Evolutionary conservation across 1,139 yeast species (phyloP).

Genomic region (Torulaspora pretoriensis): DNA sequence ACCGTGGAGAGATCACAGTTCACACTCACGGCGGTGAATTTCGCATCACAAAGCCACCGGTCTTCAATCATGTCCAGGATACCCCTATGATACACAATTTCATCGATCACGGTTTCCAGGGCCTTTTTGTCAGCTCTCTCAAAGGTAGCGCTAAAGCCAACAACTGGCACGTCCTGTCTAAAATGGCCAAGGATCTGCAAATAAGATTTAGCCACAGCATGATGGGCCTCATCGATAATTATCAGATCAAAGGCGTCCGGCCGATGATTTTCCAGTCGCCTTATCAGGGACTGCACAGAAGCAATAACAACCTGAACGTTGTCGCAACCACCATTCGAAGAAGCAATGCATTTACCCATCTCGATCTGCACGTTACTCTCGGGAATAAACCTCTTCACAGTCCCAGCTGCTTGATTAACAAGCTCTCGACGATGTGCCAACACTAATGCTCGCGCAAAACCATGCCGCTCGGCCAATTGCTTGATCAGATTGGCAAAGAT

Average conservation of each 20-base stretch:
- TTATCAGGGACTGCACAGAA: conserved; percentile 63
- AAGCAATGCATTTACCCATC: conserved; percentile 52
- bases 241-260: conserved; percentile 58
- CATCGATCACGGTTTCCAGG: conserved; percentile 60
- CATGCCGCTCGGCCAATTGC: conserved; percentile 37
- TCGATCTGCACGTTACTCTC: conserved; percentile 59
- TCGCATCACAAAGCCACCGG: conserved; percentile 67
- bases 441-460: conserved; percentile 45
- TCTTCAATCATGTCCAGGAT: conserved; percentile 64
- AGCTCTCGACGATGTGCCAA: conserved; percentile 82
- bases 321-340: conserved; percentile 25
- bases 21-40: conserved; percentile 52
- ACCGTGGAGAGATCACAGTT: conserved; percentile 39
- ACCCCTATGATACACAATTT: conserved; percentile 67
- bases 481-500: conserved; percentile 67
- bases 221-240: conserved; percentile 91
- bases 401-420: conserved; percentile 61
- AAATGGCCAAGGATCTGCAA: conserved; percentile 54
- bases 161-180: conserved; percentile 52
- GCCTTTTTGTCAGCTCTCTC: conserved; percentile 63
- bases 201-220: conserved; percentile 76
- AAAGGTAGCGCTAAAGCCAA: conserved; percentile 88
- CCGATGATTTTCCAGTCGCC: conserved; percentile 54
- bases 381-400: conserved; percentile 50
- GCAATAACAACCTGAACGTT: conserved; percentile 69